Evolutionary conservation across 768 basidiomycete genomes (phyloP), one percentile per base, ranked within the genome.

Genomic region (Agaricus sinodeliciosus): DNA sequence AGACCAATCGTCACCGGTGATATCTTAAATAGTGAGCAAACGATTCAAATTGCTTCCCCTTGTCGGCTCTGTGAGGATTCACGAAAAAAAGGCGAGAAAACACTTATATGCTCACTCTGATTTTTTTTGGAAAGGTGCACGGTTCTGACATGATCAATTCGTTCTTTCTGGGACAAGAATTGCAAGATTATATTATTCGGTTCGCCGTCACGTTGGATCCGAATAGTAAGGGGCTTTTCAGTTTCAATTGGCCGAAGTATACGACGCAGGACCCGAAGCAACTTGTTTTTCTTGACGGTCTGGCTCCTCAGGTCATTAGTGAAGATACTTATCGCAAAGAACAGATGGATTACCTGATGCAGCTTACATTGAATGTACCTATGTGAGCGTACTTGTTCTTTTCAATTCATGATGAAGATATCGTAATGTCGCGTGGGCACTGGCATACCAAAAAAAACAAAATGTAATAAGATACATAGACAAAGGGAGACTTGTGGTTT

Each of bases 151-250:
- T 77, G 11, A 41, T 65, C 15, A 67, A 71, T 22, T 58, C 48
- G 15, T 48, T 70, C 26, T 78, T 69, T 55, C 58, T 58, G 2
- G 68, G 60, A 3, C 63, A 63, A 8, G 73, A 75, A 48, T 61
- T 77, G 60, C 58, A 70, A 9, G 71, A 74, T 55, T 71, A 73
- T 58, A 62, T 78, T 31, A 67, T 77, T 57, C 66, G 71, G 48
- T 78, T 79, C 52, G 67, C 62, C n/a, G 64, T 55, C 48, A 68
- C 59, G 5, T 69, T 75, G 27, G 51, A 56, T 42, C 58, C 58
- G 15, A 57, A 56, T 31, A 28, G 41, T n/a, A 45, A 49, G 18
- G 47, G 51, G 4, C 15, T 28, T 6, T 39, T 55, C 43, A 28
- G 36, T n/a, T 55, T 43, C 46, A 52, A 43, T 3, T 59, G 58